Evolutionary conservation across 495 filamentous ascomycete genomes (phyloP).

Genomic region (Penicillium coffeae): DNA sequence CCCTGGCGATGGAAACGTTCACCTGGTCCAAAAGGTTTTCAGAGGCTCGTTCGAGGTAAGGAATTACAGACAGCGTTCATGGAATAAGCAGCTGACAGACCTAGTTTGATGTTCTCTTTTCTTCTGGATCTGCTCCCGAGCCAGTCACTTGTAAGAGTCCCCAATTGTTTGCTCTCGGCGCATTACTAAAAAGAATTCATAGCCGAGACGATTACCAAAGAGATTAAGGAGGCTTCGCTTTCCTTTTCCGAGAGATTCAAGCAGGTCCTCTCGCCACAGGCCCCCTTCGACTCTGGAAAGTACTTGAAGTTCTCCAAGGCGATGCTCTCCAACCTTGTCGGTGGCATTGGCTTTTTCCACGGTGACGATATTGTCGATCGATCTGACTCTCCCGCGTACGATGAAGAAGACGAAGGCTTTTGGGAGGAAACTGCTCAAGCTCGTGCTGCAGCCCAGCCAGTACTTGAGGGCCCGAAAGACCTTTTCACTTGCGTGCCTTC

Average conservation of each 20-base stretch:
- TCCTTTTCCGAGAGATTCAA: slow-evolving; percentile 72
- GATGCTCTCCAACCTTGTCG: slow-evolving; percentile 91
- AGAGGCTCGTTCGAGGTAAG: slow-evolving; percentile 75
- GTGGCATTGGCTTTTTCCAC: slow-evolving; percentile 94
- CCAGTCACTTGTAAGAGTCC: slow-evolving; percentile 50
- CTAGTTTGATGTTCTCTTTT: slow-evolving; percentile 88
- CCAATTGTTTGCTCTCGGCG: not conserved
- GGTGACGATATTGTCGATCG: slow-evolving; percentile 84
- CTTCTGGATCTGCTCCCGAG: slow-evolving; percentile 66
- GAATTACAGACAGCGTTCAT: not conserved
- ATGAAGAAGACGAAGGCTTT: slow-evolving; percentile 95
- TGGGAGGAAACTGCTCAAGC: slow-evolving; percentile 88
- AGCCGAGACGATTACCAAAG: slow-evolving; percentile 64
- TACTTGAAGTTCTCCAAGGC: slow-evolving; percentile 79
- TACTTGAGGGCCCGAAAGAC: slow-evolving; percentile 77
- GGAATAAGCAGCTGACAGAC: slow-evolving; percentile 4
- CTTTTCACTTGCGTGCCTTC: slow-evolving; percentile 93
- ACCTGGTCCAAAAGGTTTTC: slow-evolving; percentile 90
- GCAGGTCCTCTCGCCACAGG: slow-evolving; percentile 65
- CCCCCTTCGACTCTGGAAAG: slow-evolving; percentile 69
- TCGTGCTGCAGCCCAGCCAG: slow-evolving; percentile 57
- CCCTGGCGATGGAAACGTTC: slow-evolving; percentile 72
- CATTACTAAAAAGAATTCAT: slow-evolving; percentile 24
- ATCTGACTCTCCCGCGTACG: slow-evolving; percentile 84
- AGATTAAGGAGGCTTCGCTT: slow-evolving; percentile 61